These are phyloP conservation scores for Thermoascus crustaceus DNA, from an alignment of 2,329 filamentous ascomycete species.

Conservation along the genomic window DNA sequence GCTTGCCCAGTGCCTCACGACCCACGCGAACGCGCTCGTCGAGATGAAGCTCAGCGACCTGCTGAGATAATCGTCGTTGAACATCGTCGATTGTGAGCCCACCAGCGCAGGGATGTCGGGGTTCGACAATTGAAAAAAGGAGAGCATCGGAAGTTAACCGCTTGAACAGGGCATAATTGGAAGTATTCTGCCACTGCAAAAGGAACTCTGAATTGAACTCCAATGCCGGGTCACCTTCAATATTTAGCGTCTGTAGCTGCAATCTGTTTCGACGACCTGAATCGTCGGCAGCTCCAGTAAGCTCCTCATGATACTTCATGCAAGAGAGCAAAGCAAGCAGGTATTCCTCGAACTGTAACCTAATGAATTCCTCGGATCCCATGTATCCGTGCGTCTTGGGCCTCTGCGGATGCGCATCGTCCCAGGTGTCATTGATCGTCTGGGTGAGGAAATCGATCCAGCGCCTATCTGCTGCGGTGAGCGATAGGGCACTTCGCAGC, in stretches of 20 bases:
- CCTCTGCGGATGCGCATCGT: constrained; percentile 75
- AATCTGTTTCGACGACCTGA: constrained; percentile 31
- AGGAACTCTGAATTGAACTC: constrained; percentile 84
- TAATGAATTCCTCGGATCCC: constrained; percentile 94
- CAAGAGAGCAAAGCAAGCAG: constrained; percentile 79
- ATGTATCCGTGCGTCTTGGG: constrained; percentile 95
- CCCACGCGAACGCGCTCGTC: constrained; percentile 83
- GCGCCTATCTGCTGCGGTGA: constrained; percentile 79
- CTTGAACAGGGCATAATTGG: constrained; percentile 88
- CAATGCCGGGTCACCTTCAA: constrained; percentile 72
- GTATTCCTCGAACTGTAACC: constrained; percentile 95
- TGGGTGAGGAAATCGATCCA: constrained; percentile 97
- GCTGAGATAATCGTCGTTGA: constrained; percentile 78
- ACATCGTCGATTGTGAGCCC: constrained; percentile 91
- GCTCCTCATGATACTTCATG: constrained; percentile 77
- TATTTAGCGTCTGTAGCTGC: constrained; percentile 49
- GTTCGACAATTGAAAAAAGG: constrained; percentile 89
- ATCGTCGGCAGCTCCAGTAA: constrained; percentile 36
- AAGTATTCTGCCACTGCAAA: constrained; percentile 76
- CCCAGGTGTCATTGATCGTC: constrained; percentile 93
- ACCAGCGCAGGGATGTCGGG: constrained; percentile 85
- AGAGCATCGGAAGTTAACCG: constrained; percentile 66
- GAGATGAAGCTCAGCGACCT: constrained; percentile 86
- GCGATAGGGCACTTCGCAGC: constrained; percentile 62
- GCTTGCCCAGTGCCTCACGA: constrained; percentile 76